Base-by-base conservation (phyloP, 1,284 basidiomycete species). In the Leccinum huronense region DNA sequence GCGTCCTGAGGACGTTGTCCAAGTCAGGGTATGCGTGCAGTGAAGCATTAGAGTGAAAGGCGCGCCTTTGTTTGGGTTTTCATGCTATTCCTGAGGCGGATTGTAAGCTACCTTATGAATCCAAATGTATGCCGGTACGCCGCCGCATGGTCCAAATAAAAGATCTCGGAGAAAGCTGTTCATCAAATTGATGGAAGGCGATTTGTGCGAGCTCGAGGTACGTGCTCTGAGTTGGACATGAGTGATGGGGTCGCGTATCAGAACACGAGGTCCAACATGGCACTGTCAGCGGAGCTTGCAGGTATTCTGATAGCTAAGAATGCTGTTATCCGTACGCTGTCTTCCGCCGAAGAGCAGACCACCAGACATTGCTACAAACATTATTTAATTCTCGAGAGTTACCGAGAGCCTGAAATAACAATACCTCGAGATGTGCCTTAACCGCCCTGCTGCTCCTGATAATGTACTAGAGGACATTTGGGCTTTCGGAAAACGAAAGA, bases 41-140 rank as follows among this genome's bases (percentile, higher is more conserved):
- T 7, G 71, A 63, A 58, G 71, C 65, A 57, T 40, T 57, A n/a
- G 11, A 5, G 45, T 27, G 16, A 8, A 60, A 4, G 40, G 76
- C 79, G 14, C 60, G 89, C 92, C 83, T 94, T 94, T 54, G 85
- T 90, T 74, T 92, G 91, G 56, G 89, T 83, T 79, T 96, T 95
- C 85, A 95, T 93, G 75, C 92, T 93, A 72, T 92, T 94, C 65
- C 97, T 82, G 59, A 99, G 81, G 73, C 95, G 93, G 66, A 98
- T 93, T 1, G 97, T 97, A 48, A 99, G 86, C 77, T 97, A 95
- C 45, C 97, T 89, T 69, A 99, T 97, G 77, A 97, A 98, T 13
- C 91, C 90, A 79, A 99, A 99, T 1, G 95, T 95, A 72, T 97
- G 95, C 70, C 95, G 95, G 78, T 99, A 99, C 13, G 93, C 85